Conservation (phyloP, 495 filamentous ascomycete species). For the Penicillium antarcticum region DNA sequence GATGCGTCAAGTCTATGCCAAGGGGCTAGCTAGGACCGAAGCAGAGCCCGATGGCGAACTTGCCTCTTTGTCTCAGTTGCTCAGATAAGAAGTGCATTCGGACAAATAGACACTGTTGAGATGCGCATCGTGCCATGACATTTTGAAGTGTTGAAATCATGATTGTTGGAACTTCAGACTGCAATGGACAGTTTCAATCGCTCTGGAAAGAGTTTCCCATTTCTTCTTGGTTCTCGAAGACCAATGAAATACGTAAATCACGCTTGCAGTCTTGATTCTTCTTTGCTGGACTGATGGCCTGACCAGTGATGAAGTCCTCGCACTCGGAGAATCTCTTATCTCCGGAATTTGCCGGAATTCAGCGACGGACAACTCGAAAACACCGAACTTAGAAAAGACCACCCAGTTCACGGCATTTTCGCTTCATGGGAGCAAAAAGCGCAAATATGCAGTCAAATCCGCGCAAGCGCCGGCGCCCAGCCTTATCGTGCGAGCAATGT, state of each 20-base stretch:
- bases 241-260: too few relatives aligned
- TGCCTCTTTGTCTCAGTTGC: too few relatives aligned
- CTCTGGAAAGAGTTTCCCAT: too few relatives aligned
- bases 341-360: constrained; percentile 10
- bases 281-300: too few relatives aligned
- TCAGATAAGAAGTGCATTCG: too few relatives aligned
- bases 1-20: neutral
- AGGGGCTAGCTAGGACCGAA: neutral
- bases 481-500: constrained; percentile 42
- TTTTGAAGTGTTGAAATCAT: too few relatives aligned
- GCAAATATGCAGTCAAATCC: neutral
- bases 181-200: too few relatives aligned
- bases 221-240: too few relatives aligned
- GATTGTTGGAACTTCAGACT: too few relatives aligned
- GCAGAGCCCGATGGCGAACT: neutral
- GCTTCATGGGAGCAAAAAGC: neutral
- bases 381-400: neutral
- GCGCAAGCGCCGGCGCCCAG: constrained; percentile 38
- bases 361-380: neutral
- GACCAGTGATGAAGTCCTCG: neutral
- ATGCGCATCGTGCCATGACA: too few relatives aligned
- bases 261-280: too few relatives aligned
- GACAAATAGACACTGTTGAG: too few relatives aligned
- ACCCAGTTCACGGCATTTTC: neutral
- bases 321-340: neutral